Percentiles rank a stretch among this genome's conserved stretches.
Evolutionary conservation across 306 rosid genomes (phyloP).

Genomic region (Neltuma alba): DNA sequence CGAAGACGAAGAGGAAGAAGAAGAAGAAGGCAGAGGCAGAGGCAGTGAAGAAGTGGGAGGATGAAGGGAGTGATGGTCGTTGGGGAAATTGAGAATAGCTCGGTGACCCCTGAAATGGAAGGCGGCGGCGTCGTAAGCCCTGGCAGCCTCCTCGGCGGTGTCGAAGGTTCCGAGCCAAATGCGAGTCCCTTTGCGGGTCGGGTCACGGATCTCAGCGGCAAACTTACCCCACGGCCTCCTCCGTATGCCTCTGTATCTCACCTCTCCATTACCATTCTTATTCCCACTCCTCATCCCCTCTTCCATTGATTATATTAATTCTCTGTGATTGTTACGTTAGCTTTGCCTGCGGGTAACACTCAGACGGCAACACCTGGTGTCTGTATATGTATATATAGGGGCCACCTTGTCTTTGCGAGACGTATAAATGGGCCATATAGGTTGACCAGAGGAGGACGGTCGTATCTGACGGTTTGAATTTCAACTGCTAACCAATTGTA

Average conservation of each 20-base stretch:
- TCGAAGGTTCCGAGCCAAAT: conserved; percentile 89
- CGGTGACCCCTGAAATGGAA: conserved; percentile 74
- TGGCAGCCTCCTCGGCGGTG: conserved; percentile 83
- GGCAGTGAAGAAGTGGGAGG: neutral
- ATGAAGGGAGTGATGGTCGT: conserved; percentile 54
- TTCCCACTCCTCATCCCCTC: conserved; percentile 24
- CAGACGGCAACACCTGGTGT: neutral
- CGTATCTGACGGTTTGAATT: conserved; percentile 50
- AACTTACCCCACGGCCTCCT: conserved; percentile 92
- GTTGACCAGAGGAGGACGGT: conserved; percentile 31
- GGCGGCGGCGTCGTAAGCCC: conserved; percentile 94
- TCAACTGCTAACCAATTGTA: neutral
- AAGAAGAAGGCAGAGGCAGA: conserved; percentile 1
- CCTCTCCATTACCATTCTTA: conserved; percentile 27
- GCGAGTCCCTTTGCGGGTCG: conserved; percentile 78
- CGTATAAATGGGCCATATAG: too few relatives aligned
- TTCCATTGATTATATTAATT: conserved; percentile 52
- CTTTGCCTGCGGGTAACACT: too few relatives aligned
- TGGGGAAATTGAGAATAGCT: conserved; percentile 89
- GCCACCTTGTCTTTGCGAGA: too few relatives aligned
- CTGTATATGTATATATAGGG: neutral
- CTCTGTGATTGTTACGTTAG: neutral
- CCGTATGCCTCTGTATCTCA: conserved; percentile 73
- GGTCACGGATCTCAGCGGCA: conserved; percentile 96
- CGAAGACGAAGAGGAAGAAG: neutral